Percentiles rank a stretch among this genome's conserved stretches.
These are phyloP conservation scores for Petunia hybrid DNA, from an alignment of 305 asterid species.

Conservation along the genomic window DNA sequence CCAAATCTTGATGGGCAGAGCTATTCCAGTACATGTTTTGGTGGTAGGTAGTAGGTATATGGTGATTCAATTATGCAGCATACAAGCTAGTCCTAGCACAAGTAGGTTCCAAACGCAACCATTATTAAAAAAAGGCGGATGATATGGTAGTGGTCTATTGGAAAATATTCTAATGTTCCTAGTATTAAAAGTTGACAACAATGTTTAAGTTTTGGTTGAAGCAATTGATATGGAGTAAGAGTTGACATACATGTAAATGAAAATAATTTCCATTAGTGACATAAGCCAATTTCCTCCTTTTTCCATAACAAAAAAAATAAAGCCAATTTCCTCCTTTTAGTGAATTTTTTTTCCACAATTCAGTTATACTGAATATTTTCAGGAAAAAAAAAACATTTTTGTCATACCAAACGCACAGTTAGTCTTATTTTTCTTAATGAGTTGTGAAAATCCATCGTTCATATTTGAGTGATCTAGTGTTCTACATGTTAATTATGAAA, in stretches of 20 bases:
- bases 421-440: not conserved
- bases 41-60: not conserved
- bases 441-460: not conserved
- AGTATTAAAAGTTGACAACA: not conserved
- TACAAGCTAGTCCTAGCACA: not conserved
- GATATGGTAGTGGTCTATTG: not conserved
- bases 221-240: not conserved
- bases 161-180: not conserved
- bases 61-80: not conserved
- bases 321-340: constrained; percentile 11
- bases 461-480: constrained; percentile 2
- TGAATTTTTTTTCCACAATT: constrained; percentile 10
- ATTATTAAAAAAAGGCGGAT: not conserved
- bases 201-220: not conserved
- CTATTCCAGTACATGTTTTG: not conserved
- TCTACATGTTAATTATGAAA: not conserved
- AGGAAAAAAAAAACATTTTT: not conserved
- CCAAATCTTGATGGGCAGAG: not conserved
- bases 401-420: not conserved
- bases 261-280: constrained; percentile 10
- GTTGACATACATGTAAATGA: constrained; percentile 19
- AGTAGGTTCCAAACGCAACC: not conserved
- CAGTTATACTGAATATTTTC: constrained; percentile 6
- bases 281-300: constrained; percentile 6
- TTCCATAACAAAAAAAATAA: not conserved